These are phyloP conservation scores for Thalia dealbata DNA, from an alignment of 176 grass and related monocot species.

Conservation along the genomic window DNA sequence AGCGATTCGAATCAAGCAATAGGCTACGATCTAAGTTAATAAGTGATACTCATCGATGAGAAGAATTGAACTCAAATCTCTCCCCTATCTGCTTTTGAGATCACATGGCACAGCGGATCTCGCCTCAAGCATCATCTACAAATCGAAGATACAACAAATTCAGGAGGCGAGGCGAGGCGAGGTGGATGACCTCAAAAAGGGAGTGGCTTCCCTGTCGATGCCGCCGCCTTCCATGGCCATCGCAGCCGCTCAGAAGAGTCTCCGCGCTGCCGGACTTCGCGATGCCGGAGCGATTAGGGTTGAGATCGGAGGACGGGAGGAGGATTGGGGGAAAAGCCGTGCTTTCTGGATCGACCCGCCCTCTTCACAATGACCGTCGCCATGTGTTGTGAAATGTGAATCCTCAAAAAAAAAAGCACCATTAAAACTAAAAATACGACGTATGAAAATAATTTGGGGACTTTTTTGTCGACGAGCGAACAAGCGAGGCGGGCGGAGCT, in stretches of 20 bases:
- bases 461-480: too few relatives aligned
- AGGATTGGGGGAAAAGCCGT: not conserved
- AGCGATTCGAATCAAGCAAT: not conserved
- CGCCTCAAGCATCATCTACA: not conserved
- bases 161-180: not conserved
- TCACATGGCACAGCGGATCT: not conserved
- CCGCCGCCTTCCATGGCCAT: conserved; percentile 17
- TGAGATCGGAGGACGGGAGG: not conserved
- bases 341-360: too few relatives aligned
- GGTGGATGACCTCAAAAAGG: conserved; percentile 8
- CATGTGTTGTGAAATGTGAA: too few relatives aligned
- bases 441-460: too few relatives aligned
- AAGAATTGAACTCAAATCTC: too few relatives aligned
- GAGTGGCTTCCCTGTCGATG: not conserved
- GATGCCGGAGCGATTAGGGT: not conserved
- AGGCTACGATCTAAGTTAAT: not conserved
- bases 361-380: too few relatives aligned
- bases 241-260: not conserved
- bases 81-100: not conserved
- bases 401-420: too few relatives aligned
- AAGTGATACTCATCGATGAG: not conserved
- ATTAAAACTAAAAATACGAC: too few relatives aligned
- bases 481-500: too few relatives aligned
- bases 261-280: not conserved
- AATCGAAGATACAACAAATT: not conserved